Percentiles rank a stretch among this genome's conserved stretches.
These are phyloP conservation scores for Apiospora saccharicola DNA, from an alignment of 2,329 filamentous ascomycete species.

Conservation along the genomic window DNA sequence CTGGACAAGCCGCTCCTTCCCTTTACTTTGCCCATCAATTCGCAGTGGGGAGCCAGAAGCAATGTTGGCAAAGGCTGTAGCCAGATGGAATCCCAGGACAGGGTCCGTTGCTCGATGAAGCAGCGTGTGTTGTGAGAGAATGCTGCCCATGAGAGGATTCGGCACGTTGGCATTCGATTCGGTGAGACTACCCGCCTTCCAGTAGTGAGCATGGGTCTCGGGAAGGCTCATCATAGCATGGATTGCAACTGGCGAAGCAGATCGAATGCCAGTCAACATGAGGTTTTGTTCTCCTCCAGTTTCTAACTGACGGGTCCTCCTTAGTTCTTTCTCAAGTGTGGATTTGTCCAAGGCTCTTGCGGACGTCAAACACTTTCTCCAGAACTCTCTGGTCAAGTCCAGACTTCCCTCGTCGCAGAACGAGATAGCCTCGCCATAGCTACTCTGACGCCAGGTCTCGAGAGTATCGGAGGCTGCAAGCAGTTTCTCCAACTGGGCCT, in stretches of 20 bases:
- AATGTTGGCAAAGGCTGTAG: conserved; percentile 51
- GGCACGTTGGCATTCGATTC: conserved; percentile 33
- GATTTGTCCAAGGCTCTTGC: conserved; percentile 29
- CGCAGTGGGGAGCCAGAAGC: conserved; percentile 49
- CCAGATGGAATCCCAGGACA: conserved; percentile 64
- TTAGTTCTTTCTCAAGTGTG: conserved; percentile 32
- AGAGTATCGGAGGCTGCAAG: conserved; percentile 46
- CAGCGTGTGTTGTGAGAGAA: conserved; percentile 43
- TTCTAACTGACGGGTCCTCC: conserved; percentile 27
- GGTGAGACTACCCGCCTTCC: conserved; percentile 44
- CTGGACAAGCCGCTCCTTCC: conserved; percentile 37
- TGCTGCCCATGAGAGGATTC: conserved; percentile 56
- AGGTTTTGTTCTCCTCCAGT: neutral
- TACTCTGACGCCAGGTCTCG: conserved; percentile 51
- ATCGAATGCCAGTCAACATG: conserved; percentile 44
- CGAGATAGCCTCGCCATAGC: conserved; percentile 53
- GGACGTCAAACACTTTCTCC: conserved; percentile 44
- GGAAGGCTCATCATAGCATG: conserved; percentile 35
- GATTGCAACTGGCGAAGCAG: conserved; percentile 47
- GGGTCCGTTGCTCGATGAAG: conserved; percentile 61
- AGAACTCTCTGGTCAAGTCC: conserved; percentile 47
- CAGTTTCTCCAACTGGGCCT: conserved; percentile 53
- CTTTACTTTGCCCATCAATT: conserved; percentile 28
- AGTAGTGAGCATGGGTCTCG: conserved; percentile 42
- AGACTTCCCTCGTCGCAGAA: conserved; percentile 60